Evolutionary conservation across 176 grass and related monocot genomes (phyloP).

Genomic region (Chrysopogon serrulatus): DNA sequence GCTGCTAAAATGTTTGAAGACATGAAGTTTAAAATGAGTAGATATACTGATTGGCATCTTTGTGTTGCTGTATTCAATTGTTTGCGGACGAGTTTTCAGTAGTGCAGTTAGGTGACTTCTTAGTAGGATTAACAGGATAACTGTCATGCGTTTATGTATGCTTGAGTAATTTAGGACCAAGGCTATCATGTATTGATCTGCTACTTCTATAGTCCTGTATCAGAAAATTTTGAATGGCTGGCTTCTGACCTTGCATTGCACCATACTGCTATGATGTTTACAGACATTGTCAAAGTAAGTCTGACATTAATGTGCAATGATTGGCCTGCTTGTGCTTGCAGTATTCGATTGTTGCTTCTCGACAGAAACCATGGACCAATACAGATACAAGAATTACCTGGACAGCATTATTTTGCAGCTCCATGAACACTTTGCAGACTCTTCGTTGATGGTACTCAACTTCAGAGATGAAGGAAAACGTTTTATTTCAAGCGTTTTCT

Average conservation of each 20-base stretch:
- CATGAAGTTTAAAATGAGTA: neutral
- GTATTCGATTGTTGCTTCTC: slow-evolving; percentile 98
- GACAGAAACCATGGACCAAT: slow-evolving; percentile 62
- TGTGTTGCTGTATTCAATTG: neutral
- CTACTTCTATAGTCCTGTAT: neutral
- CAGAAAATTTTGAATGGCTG: neutral
- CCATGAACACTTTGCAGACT: slow-evolving; percentile 60
- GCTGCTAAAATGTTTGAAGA: neutral
- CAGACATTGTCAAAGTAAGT: neutral
- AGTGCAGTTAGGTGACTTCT: neutral
- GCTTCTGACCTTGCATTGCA: neutral
- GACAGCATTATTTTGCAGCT: slow-evolving; percentile 66
- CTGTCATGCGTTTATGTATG: neutral
- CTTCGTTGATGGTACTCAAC: slow-evolving; percentile 84
- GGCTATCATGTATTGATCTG: neutral
- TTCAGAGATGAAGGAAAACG: slow-evolving; percentile 62
- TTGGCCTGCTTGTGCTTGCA: slow-evolving; percentile 33
- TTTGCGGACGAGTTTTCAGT: neutral
- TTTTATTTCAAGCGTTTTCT: slow-evolving; percentile 55
- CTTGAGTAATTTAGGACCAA: neutral
- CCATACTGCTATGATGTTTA: neutral
- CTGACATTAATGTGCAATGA: neutral
- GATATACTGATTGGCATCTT: neutral
- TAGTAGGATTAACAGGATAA: neutral
- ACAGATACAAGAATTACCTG: slow-evolving; percentile 72